phyloP scores from a whole-genome alignment of 805 yeast genomes.

The Diddensiella transvaalensis region DNA sequence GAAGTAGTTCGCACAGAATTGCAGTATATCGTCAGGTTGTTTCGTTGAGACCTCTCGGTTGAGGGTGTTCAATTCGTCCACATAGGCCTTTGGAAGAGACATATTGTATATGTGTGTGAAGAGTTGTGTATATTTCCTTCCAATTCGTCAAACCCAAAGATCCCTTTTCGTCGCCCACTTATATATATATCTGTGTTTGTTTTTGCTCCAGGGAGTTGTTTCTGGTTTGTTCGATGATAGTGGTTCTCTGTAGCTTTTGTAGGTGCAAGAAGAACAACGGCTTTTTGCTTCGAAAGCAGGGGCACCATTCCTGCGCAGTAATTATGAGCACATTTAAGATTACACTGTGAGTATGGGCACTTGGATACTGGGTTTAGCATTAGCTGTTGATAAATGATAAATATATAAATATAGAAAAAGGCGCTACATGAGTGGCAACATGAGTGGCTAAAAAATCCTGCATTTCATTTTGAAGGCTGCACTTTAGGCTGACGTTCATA shows the following conservation, averaged over 20 bases:
- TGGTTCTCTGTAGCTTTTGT: no score
- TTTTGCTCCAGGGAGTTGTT: background rate
- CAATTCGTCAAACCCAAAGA: background rate
- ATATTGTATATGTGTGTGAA: slow-evolving; percentile 23
- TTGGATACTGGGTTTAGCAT: no score
- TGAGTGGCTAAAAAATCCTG: no score
- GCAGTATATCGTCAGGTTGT: slow-evolving; percentile 66
- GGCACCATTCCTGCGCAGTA: no score
- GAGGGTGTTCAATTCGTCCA: slow-evolving; percentile 59
- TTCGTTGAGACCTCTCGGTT: slow-evolving; percentile 51
- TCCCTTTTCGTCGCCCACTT: background rate
- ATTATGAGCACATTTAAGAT: no score
- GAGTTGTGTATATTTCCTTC: no score
- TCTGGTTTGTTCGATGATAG: background rate
- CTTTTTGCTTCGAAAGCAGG: background rate
- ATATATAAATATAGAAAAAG: no score
- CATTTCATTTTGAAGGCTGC: no score
- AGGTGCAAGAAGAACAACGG: background rate
- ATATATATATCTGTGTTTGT: no score
- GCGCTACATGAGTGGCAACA: no score
- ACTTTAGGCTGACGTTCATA: slow-evolving; percentile 75
- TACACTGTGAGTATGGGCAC: no score
- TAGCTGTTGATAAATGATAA: no score
- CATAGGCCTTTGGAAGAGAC: slow-evolving; percentile 38
- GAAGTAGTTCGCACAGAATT: slow-evolving; percentile 74